phyloP scores from a whole-genome alignment of 2,329 filamentous ascomycete genomes.

The Aspergillus ochraceoroseus region DNA sequence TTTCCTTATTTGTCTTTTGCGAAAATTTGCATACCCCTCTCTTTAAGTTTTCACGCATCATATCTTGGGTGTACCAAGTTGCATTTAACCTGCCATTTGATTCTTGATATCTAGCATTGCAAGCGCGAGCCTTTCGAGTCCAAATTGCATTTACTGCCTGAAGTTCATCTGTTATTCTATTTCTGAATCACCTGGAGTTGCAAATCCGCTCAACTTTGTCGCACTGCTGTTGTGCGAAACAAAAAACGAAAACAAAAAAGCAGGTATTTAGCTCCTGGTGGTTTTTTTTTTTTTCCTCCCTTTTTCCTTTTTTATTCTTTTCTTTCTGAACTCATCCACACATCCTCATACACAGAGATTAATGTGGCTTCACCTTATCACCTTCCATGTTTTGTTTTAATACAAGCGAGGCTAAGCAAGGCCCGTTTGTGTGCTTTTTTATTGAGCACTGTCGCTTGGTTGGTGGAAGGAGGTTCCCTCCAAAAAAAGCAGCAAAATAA shows the following conservation, averaged over 20 bases:
- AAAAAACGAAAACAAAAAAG: constrained; percentile 1
- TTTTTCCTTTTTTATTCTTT: constrained; percentile 7
- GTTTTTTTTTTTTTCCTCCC: constrained; percentile 7
- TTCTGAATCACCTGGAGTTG: constrained; percentile 14
- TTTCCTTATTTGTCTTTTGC: constrained; percentile 22
- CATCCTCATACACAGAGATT: constrained; percentile 15
- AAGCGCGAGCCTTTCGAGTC: constrained; percentile 43
- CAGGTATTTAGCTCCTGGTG: constrained; percentile 5
- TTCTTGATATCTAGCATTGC: constrained; percentile 44
- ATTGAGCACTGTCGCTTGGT: constrained; percentile 13
- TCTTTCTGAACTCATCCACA: constrained; percentile 4
- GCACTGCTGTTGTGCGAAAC: neutral
- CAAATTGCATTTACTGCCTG: constrained; percentile 25
- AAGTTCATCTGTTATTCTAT: constrained; percentile 15
- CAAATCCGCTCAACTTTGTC: constrained; percentile 7
- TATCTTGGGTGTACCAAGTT: constrained; percentile 32
- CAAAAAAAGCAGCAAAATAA: constrained; percentile 17
- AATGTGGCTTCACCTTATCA: constrained; percentile 22
- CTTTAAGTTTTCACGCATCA: constrained; percentile 30
- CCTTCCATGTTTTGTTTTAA: constrained; percentile 3
- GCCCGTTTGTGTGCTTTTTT: neutral
- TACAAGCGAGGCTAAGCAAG: neutral
- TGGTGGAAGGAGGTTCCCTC: constrained; percentile 21
- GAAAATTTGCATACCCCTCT: constrained; percentile 37
- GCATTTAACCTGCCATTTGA: constrained; percentile 30